Percentiles rank a stretch among this genome's conserved stretches.
Conservation (phyloP, 2,329 filamentous ascomycete species). For the Polytolypa hystricis region DNA sequence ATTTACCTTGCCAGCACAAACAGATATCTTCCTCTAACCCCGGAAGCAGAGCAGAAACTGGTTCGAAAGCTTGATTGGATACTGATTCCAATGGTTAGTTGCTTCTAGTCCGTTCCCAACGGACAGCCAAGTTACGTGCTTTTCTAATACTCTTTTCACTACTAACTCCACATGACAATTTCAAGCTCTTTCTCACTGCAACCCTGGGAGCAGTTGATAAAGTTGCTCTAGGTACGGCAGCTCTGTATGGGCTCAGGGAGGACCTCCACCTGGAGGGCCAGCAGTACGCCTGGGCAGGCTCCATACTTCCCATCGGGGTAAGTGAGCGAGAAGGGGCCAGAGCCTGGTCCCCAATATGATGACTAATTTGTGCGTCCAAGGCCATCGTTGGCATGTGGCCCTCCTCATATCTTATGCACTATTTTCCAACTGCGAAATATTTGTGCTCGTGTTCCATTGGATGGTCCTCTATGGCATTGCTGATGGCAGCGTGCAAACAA, state of each 20-base stretch:
- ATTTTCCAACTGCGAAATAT: slow-evolving; percentile 39
- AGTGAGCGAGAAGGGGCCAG: slow-evolving; percentile 2
- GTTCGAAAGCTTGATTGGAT: slow-evolving; percentile 46
- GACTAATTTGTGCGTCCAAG: slow-evolving; percentile 24
- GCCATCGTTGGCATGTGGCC: slow-evolving; percentile 38
- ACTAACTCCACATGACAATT: too few species aligned
- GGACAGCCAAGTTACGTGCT: too few species aligned
- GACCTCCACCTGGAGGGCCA: slow-evolving; percentile 40
- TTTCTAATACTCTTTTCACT: too few species aligned
- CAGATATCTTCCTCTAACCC: slow-evolving; percentile 14
- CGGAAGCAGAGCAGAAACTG: slow-evolving; percentile 17
- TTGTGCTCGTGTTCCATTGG: slow-evolving; percentile 44
- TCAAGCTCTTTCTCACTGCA: slow-evolving; percentile 18
- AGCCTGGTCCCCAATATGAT: not conserved
- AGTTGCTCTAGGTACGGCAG: slow-evolving; percentile 28
- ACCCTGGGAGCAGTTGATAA: slow-evolving; percentile 22
- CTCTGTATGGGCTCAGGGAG: slow-evolving; percentile 43
- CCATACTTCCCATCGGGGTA: slow-evolving; percentile 19
- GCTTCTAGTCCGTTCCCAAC: not conserved
- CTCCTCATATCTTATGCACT: slow-evolving; percentile 32
- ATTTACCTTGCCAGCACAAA: slow-evolving; percentile 15
- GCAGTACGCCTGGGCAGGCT: slow-evolving; percentile 41
- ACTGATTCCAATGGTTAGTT: slow-evolving; percentile 44
- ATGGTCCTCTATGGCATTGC: slow-evolving; percentile 40
- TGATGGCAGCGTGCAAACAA: slow-evolving; percentile 39